phyloP scores from a whole-genome alignment of 257 asterid genomes.

The Cinchona pubescens region DNA sequence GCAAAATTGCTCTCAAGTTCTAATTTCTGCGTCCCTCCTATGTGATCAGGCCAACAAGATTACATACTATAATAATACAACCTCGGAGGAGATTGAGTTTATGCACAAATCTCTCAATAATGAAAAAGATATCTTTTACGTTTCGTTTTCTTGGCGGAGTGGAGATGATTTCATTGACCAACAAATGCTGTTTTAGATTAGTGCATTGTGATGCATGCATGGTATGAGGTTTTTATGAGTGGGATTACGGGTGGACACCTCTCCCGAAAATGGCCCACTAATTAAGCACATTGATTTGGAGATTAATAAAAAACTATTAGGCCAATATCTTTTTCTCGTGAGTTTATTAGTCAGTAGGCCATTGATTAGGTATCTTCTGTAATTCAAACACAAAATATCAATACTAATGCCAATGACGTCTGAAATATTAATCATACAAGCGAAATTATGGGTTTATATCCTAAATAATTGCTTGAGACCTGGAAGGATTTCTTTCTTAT shows the following conservation, averaged over 20 bases:
- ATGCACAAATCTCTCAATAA: background rate
- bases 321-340: background rate
- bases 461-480: slow-evolving; percentile 6
- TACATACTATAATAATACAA: background rate
- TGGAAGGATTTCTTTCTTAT: slow-evolving; percentile 5
- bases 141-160: slow-evolving; percentile 33
- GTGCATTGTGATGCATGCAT: slow-evolving; percentile 59
- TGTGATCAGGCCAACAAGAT: background rate
- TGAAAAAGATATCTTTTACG: slow-evolving; percentile 2
- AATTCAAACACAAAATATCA: background rate
- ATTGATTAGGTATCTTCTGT: background rate
- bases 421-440: background rate
- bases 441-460: background rate
- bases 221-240: slow-evolving; percentile 30
- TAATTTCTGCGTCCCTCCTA: too few species aligned
- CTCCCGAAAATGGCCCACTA: slow-evolving; percentile 34
- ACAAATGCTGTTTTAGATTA: slow-evolving; percentile 36
- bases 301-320: background rate
- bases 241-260: slow-evolving; percentile 67
- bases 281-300: slow-evolving; percentile 20
- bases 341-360: background rate
- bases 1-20: too few species aligned
- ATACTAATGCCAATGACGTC: background rate
- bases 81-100: background rate
- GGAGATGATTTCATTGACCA: slow-evolving; percentile 47